A percentile compares a stretch with the other conserved stretches of the same genome.
phyloP scores from a whole-genome alignment of 495 filamentous ascomycete genomes.

The Tetracladium setigerum region DNA sequence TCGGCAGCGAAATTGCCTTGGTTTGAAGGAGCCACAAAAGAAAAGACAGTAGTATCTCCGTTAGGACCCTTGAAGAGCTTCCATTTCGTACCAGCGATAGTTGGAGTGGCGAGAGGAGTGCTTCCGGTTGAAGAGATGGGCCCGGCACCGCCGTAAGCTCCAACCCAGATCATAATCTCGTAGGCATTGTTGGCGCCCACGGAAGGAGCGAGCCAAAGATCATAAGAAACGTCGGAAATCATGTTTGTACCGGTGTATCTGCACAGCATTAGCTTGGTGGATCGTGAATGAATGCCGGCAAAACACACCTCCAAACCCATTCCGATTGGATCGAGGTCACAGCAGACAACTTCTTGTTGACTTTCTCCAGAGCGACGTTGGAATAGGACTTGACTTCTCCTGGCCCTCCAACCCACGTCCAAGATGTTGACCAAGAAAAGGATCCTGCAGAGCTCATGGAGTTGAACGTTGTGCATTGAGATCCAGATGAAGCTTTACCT shows the following conservation, averaged over 20 bases:
- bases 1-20: constrained; percentile 46
- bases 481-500: constrained; percentile 39
- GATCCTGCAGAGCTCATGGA: constrained; percentile 29
- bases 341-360: constrained; percentile 34
- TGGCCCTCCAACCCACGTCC: constrained; percentile 44
- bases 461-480: constrained; percentile 48
- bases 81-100: constrained; percentile 42
- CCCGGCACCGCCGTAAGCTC: constrained; percentile 48
- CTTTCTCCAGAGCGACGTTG: constrained; percentile 37
- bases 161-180: constrained; percentile 68
- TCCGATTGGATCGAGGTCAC: constrained; percentile 43
- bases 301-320: constrained; percentile 46
- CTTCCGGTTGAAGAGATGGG: constrained; percentile 51
- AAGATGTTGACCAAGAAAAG: constrained; percentile 48
- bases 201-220: constrained; percentile 48
- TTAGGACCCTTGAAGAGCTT: constrained; percentile 51
- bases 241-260: constrained; percentile 48
- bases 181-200: constrained; percentile 39
- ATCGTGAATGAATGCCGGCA: background rate
- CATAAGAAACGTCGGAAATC: constrained; percentile 56
- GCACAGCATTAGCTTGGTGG: background rate
- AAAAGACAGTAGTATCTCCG: constrained; percentile 48
- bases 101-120: constrained; percentile 38
- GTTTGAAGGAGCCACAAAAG: constrained; percentile 46
- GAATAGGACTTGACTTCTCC: constrained; percentile 53